Conservation (phyloP, 2,329 filamentous ascomycete genomes). For the Cytospora paraplurivora region DNA sequence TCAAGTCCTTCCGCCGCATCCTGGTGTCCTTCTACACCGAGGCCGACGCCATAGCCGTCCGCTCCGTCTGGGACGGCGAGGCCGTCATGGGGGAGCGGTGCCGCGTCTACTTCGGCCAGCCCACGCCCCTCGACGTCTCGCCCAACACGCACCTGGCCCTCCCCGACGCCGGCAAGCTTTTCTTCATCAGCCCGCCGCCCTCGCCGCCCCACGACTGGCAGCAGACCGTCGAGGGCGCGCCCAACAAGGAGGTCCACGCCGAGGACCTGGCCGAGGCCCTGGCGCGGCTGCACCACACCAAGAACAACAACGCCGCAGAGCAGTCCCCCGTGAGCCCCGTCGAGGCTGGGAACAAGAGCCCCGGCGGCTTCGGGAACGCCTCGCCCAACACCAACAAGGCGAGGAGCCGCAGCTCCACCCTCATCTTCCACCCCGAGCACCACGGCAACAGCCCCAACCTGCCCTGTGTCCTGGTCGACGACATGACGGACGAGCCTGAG, state of each 20-base stretch:
- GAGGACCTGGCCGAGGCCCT: constrained; percentile 69
- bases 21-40: constrained; percentile 75
- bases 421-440: constrained; percentile 65
- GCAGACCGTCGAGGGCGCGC: constrained; percentile 67
- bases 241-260: constrained; percentile 70
- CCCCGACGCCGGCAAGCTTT: constrained; percentile 69
- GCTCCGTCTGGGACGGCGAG: constrained; percentile 74
- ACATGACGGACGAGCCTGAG: constrained; percentile 61
- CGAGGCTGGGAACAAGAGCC: constrained; percentile 29
- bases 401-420: constrained; percentile 64
- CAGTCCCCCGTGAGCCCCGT: constrained; percentile 37
- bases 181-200: constrained; percentile 72
- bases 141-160: constrained; percentile 62
- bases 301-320: constrained; percentile 30
- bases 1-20: constrained; percentile 82
- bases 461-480: constrained; percentile 68
- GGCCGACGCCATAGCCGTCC: constrained; percentile 70
- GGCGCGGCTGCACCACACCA: constrained; percentile 58
- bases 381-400: constrained; percentile 31
- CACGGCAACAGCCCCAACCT: constrained; percentile 57
- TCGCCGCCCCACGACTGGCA: constrained; percentile 71
- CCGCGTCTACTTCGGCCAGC: constrained; percentile 69
- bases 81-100: constrained; percentile 69
- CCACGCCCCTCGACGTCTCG: constrained; percentile 56
- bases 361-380: constrained; percentile 27